Evolutionary conservation across 129 eudicot genomes (phyloP).

Genomic region (Apium graveolens): DNA sequence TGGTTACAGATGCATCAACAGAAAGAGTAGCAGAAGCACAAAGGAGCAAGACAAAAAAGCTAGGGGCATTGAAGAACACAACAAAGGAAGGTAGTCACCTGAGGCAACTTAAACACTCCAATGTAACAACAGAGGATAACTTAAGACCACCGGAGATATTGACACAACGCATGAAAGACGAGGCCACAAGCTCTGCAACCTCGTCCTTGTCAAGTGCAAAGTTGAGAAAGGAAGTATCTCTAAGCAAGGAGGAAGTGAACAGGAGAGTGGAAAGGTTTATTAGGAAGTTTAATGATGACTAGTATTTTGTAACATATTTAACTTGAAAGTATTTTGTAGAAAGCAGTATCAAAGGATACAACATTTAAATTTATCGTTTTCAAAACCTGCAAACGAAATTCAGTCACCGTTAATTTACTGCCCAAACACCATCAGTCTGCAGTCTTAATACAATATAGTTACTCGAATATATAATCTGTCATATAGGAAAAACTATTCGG

Average conservation of each 20-base stretch:
- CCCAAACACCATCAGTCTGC: background rate
- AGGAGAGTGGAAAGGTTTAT: slow-evolving; percentile 81
- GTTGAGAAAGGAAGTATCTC: slow-evolving; percentile 53
- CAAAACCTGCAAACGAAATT: background rate
- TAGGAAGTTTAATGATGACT: slow-evolving; percentile 59
- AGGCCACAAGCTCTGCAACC: background rate
- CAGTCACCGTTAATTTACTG: background rate
- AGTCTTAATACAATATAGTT: background rate
- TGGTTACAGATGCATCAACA: background rate
- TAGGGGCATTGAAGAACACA: slow-evolving; percentile 47
- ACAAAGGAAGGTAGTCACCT: slow-evolving; percentile 55
- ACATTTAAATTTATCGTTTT: background rate
- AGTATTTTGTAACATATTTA: background rate
- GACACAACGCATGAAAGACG: slow-evolving; percentile 33
- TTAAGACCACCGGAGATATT: slow-evolving; percentile 29
- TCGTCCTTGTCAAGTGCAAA: slow-evolving; percentile 6
- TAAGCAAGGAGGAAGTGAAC: slow-evolving; percentile 76
- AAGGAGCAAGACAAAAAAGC: slow-evolving; percentile 28
- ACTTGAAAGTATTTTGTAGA: background rate
- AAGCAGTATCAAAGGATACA: background rate
- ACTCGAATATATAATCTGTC: background rate
- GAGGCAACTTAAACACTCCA: slow-evolving; percentile 40
- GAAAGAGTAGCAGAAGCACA: slow-evolving; percentile 26
- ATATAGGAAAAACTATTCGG: background rate
- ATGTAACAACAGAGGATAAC: slow-evolving; percentile 19